Conservation (phyloP, 1,284 basidiomycete genomes). For the Tetrapyrgos nigripes region DNA sequence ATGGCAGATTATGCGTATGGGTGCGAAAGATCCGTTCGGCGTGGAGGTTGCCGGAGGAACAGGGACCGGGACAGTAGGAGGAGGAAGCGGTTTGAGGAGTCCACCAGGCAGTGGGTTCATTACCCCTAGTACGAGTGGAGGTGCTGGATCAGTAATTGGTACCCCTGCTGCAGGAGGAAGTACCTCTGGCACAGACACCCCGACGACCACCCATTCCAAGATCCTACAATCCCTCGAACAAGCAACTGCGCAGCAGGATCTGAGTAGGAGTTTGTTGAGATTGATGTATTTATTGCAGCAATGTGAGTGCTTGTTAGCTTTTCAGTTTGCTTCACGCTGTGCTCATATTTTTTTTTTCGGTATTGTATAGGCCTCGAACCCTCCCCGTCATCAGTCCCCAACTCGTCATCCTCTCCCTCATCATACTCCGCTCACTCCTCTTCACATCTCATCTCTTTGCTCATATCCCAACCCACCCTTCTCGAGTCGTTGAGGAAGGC, state of each 20-base stretch:
- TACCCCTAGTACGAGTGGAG: neutral
- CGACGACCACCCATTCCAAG: slow-evolving; percentile 1
- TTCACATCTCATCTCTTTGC: slow-evolving; percentile 82
- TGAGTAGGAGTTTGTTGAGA: slow-evolving; percentile 82
- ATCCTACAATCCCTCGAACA: slow-evolving; percentile 62
- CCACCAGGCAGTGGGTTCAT: neutral
- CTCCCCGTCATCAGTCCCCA: slow-evolving; percentile 31
- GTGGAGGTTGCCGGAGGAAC: slow-evolving; percentile 24
- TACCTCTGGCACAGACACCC: too few species aligned
- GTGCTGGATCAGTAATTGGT: neutral
- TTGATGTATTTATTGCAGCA: slow-evolving; percentile 88
- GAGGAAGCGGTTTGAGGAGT: neutral
- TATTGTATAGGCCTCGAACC: slow-evolving; percentile 56
- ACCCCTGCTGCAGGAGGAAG: too few species aligned
- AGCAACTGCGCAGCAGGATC: slow-evolving; percentile 84
- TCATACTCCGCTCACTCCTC: slow-evolving; percentile 45
- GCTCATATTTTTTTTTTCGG: slow-evolving; percentile 8
- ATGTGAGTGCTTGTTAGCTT: slow-evolving; percentile 51
- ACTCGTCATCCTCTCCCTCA: slow-evolving; percentile 67
- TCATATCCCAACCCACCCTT: slow-evolving; percentile 80
- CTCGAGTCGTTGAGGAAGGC: slow-evolving; percentile 89
- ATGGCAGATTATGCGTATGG: slow-evolving; percentile 83
- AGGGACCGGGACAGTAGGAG: slow-evolving; percentile 5
- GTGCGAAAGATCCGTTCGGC: slow-evolving; percentile 80
- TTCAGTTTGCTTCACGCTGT: slow-evolving; percentile 1